Conservation (phyloP, 352 stramenopile species). For the Lagenidium giganteum region DNA sequence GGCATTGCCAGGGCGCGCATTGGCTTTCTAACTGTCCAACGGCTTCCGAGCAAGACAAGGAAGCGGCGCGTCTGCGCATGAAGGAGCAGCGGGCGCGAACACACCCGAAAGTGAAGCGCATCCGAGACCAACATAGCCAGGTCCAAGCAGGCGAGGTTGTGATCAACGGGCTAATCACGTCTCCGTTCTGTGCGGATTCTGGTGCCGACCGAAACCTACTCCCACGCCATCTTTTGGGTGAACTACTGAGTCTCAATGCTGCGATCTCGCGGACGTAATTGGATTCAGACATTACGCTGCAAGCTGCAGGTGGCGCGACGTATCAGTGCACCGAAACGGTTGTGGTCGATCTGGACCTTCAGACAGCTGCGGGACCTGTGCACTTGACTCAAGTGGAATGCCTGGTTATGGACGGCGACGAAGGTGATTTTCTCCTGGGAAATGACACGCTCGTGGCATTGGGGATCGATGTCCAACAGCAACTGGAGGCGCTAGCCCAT, state of each 20-base stretch:
- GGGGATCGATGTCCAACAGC: background rate
- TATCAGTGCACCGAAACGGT: background rate
- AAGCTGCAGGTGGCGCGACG: background rate
- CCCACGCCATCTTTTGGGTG: too few relatives aligned
- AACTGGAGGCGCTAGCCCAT: conserved; percentile 1
- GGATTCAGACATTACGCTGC: too few relatives aligned
- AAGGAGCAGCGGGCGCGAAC: background rate
- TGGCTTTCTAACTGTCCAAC: conserved; percentile 12
- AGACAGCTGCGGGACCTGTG: background rate
- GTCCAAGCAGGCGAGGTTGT: background rate
- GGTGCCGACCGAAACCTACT: background rate
- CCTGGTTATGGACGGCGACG: background rate
- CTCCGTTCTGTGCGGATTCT: background rate
- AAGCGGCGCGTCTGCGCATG: background rate
- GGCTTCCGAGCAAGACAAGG: conserved; percentile 6
- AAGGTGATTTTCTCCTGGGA: background rate
- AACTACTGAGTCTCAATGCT: too few relatives aligned
- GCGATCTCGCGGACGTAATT: too few relatives aligned
- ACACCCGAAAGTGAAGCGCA: too few relatives aligned
- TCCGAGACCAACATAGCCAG: too few relatives aligned
- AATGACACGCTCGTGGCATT: background rate
- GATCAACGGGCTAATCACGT: background rate
- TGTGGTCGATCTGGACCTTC: background rate
- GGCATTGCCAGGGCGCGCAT: conserved; percentile 12
- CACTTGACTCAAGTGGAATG: conserved; percentile 1